Base-by-base conservation (phyloP, 257 asterid species). In the Solanum chmielewskii region DNA sequence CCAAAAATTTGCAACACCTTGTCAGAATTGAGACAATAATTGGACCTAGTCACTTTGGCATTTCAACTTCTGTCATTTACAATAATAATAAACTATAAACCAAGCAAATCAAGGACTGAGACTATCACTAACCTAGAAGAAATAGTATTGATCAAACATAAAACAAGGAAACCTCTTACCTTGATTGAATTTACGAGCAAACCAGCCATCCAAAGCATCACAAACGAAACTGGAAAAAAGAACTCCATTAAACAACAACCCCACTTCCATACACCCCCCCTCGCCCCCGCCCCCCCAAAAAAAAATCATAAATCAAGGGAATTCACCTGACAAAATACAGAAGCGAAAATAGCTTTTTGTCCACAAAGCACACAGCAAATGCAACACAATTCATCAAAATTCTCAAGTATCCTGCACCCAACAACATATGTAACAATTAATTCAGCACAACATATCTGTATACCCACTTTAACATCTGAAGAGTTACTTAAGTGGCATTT, bases 191-290 rank as follows among this genome's bases (percentile, higher is more conserved):
- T 92, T 97, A 60, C 99, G 98, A 18, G 99, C 99, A 91, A 93
- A 96, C 94, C 95, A 95, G 87, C 99, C 99, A 89, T 97, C 99
- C 94, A 97, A 91, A 66, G 99, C 98, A 92, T 97, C 99, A 87
- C 98, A 97, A 20, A 95, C 98, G 82, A 97, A 97, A 91, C 99
- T 96, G 94, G 44, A 91, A 88, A 86, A 81, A 68, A 49, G 88
- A 75, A 49, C 64, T 56, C 42, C 66, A 52, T 86, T 74, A 87
- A 64, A 41, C 37, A 89, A 83, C 60, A 87, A 39, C 56, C 88
- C 76, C 15, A 78, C 70, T 88, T 88, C 88, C 68, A 64, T 69
- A 21, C 83, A 44, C 71, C 4, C 64, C 64, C 35, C 6, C 39
- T 0, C 39, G 7, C 39, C 6, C 39, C 6, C 7, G 0, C 37